These are phyloP conservation scores for Xylariales sp. DNA, from an alignment of 2,329 filamentous ascomycete genomes.

Conservation along the genomic window DNA sequence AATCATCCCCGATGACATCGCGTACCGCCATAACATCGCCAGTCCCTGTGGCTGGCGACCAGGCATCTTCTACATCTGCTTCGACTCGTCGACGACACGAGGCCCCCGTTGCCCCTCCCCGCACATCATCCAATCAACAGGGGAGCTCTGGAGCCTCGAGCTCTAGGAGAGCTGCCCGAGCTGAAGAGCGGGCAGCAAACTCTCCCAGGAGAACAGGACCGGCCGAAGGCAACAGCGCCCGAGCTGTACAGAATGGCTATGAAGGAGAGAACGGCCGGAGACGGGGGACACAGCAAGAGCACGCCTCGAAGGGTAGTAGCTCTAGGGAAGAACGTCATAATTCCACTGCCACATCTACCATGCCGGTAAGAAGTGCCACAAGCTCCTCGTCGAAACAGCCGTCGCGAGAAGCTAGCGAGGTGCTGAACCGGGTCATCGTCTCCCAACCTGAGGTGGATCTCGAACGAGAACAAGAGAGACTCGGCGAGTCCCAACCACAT, in stretches of 20 bases:
- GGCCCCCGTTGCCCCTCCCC: constrained; percentile 70
- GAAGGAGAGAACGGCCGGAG: constrained; percentile 32
- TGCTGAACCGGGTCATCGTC: constrained; percentile 71
- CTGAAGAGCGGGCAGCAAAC: constrained; percentile 39
- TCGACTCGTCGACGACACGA: constrained; percentile 54
- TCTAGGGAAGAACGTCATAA: constrained; percentile 34
- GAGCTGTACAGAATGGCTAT: constrained; percentile 30
- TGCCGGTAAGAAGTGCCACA: constrained; percentile 41
- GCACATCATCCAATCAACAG: constrained; percentile 72
- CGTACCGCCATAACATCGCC: constrained; percentile 40
- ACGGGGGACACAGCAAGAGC: constrained; percentile 29
- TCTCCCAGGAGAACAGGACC: constrained; percentile 34
- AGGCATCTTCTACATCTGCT: constrained; percentile 31
- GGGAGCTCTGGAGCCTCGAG: constrained; percentile 26
- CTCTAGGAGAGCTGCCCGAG: constrained; percentile 40
- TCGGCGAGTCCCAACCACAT: constrained; percentile 54
- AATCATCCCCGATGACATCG: constrained; percentile 41
- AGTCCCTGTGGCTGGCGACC: constrained; percentile 36
- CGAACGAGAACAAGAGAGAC: constrained; percentile 65
- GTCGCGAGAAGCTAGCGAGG: constrained; percentile 71
- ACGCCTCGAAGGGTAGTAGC: constrained; percentile 32
- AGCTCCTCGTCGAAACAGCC: constrained; percentile 50
- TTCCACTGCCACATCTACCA: constrained; percentile 33
- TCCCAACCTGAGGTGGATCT: constrained; percentile 72
- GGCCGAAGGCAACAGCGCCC: constrained; percentile 19